A percentile compares a stretch with the other conserved stretches of the same genome.
Conservation (phyloP, 2,329 filamentous ascomycete species). For the Purpureocillium lavendulum region DNA sequence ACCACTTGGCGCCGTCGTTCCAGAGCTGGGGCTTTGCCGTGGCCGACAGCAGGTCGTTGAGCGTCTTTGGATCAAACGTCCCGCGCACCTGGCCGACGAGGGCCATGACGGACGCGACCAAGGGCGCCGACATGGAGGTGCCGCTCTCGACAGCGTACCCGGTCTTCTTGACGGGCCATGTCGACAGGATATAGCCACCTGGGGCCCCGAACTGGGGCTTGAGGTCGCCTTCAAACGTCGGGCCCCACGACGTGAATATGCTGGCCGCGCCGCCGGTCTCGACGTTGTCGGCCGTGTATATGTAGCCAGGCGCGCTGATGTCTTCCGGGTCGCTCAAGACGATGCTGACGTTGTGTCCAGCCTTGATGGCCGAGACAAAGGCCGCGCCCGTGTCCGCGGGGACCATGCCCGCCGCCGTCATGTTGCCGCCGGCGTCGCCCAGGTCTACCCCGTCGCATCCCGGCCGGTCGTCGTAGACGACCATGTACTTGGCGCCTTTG, state of each 20-base stretch:
- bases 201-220: constrained; percentile 47
- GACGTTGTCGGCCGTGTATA: too few species aligned
- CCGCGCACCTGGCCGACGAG: constrained; percentile 42
- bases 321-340: constrained; percentile 41
- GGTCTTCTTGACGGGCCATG: constrained; percentile 40
- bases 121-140: constrained; percentile 53
- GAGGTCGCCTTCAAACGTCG: constrained; percentile 47
- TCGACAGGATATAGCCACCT: constrained; percentile 50
- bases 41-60: constrained; percentile 41
- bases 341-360: constrained; percentile 43
- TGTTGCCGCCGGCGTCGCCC: constrained; percentile 48
- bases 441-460: too few species aligned
- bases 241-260: constrained; percentile 49
- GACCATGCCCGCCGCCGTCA: constrained; percentile 23
- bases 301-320: constrained; percentile 42
- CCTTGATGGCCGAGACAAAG: constrained; percentile 29
- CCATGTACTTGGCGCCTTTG: constrained; percentile 49
- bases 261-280: constrained; percentile 42
- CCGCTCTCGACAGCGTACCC: constrained; percentile 45
- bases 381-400: constrained; percentile 21
- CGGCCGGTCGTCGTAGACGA: too few species aligned
- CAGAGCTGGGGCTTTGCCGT: constrained; percentile 40
- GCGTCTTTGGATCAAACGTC: constrained; percentile 35
- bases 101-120: constrained; percentile 45
- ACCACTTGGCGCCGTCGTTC: constrained; percentile 31